A percentile compares a stretch with the other conserved stretches of the same genome.
These are phyloP conservation scores for Talaromyces stipitatus DNA, from an alignment of 495 filamentous ascomycete species.

Conservation along the genomic window DNA sequence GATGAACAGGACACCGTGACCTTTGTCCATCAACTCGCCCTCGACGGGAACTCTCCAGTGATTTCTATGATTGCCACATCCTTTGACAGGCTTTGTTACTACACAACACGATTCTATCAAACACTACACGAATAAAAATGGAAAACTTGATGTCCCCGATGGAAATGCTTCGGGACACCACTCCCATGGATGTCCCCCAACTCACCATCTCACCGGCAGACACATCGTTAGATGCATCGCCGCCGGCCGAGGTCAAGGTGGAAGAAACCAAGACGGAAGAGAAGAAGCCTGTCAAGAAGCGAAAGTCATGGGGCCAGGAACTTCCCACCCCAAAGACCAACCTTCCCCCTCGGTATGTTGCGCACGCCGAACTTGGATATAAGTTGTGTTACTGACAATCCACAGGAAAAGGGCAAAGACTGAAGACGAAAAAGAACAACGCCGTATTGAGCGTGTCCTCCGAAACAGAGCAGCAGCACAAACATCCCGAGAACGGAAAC, in stretches of 20 bases:
- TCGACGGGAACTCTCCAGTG: background rate
- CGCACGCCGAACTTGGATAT: background rate
- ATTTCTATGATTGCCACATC: conserved; percentile 2
- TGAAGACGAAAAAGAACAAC: conserved; percentile 97
- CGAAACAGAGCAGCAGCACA: conserved; percentile 93
- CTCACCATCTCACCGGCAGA: conserved; percentile 46
- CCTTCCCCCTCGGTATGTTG: conserved; percentile 77
- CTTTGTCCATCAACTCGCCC: no score
- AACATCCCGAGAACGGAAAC: conserved; percentile 91
- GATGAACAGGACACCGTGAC: background rate
- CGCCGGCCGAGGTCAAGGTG: conserved; percentile 14
- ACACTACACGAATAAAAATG: conserved; percentile 15
- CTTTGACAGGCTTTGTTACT: background rate
- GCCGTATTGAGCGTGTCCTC: conserved; percentile 92
- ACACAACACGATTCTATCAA: background rate
- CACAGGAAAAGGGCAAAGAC: conserved; percentile 96
- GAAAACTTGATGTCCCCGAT: conserved; percentile 27
- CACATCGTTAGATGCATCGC: conserved; percentile 25
- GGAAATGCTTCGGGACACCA: conserved; percentile 25
- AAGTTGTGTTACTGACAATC: conserved; percentile 3
- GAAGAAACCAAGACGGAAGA: conserved; percentile 37
- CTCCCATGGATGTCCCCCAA: conserved; percentile 27
- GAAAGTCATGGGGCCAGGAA: conserved; percentile 98
- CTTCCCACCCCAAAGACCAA: conserved; percentile 95
- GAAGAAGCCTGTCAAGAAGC: conserved; percentile 85